Percentiles rank a stretch among this genome's conserved stretches.
These are phyloP conservation scores for Boeremia lycopersici DNA, from an alignment of 2,329 filamentous ascomycete species.

Conservation along the genomic window DNA sequence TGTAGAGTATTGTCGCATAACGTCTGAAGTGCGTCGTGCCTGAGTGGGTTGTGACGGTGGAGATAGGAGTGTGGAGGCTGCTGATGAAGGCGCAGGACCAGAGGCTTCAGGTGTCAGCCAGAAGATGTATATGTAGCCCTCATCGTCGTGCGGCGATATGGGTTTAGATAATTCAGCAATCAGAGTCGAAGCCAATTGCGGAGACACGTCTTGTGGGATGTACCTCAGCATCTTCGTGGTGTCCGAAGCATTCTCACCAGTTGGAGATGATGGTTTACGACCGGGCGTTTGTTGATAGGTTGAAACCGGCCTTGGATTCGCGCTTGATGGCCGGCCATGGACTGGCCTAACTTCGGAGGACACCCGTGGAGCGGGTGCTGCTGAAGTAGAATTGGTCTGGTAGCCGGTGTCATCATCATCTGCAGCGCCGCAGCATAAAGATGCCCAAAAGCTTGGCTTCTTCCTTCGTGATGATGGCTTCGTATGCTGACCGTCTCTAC, in stretches of 20 bases:
- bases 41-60: constrained; percentile 54
- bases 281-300: not conserved
- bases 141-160: constrained; percentile 74
- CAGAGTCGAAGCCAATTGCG: constrained; percentile 71
- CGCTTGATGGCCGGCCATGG: constrained; percentile 9
- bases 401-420: constrained; percentile 46
- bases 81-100: constrained; percentile 58
- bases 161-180: constrained; percentile 78
- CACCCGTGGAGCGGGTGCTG: constrained; percentile 16
- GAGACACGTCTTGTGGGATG: constrained; percentile 71
- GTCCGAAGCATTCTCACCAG: constrained; percentile 10
- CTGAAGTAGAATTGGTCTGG: constrained; percentile 16
- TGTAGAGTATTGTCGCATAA: constrained; percentile 42
- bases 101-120: constrained; percentile 78
- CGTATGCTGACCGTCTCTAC: constrained; percentile 25
- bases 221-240: constrained; percentile 63
- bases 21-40: constrained; percentile 40
- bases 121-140: constrained; percentile 98
- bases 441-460: constrained; percentile 49
- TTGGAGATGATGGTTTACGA: not conserved
- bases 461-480: constrained; percentile 25
- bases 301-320: not conserved
- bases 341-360: constrained; percentile 4
- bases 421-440: constrained; percentile 49
- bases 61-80: constrained; percentile 54